Base-by-base conservation (phyloP, 2,329 filamentous ascomycete species). In the Fusarium fujikuroi region DNA sequence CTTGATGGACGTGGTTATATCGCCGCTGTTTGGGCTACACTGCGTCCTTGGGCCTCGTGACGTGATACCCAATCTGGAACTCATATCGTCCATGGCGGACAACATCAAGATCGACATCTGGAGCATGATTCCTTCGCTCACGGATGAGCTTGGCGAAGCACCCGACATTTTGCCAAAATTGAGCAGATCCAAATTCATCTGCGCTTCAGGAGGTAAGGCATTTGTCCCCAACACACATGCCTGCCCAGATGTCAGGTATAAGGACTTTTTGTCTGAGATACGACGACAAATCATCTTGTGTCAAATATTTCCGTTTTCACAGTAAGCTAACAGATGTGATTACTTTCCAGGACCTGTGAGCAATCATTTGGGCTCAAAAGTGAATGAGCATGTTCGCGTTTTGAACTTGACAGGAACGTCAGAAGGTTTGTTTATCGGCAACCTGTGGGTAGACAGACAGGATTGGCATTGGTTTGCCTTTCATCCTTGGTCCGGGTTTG, bases 1-100 rank as follows among this genome's bases (percentile, higher is more conserved):
- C 9, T 80, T 84, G 25, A 84, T 84, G 81, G 67, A 85, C 61
- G 81, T 84, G 19, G 47, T 84, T 1, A 76, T 84, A 70, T 82
- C 83, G 1, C 75, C 79, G 0, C 75, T 84, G 3, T 83, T 81
- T 34, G 67, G 74, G 14, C 63, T 84, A 2, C 80, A 78, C 14
- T 83, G 81, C 52, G 58, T 84, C 23, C 57, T 84, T 18, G 83
- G 83, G 0, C 83, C 83, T 3, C 50, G 69, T 6, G 76, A 74
- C 5, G 76, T 83, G 4, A 66, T 84, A 1, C 81, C 82, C 2
- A 83, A 83, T 47, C 75, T 84, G 7, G 73, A 77, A 2, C 73
- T 84, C 2, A 66, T 84, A 2, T 79, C 81, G 28, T 68, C 61
- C 4, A 74, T 84, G 1, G 79, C 79, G 9, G 79, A 83, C 3